Evolutionary conservation across 1,284 basidiomycete genomes (phyloP), one percentile per base, ranked within the genome.

Genomic region (Neolentinus lepideus): DNA sequence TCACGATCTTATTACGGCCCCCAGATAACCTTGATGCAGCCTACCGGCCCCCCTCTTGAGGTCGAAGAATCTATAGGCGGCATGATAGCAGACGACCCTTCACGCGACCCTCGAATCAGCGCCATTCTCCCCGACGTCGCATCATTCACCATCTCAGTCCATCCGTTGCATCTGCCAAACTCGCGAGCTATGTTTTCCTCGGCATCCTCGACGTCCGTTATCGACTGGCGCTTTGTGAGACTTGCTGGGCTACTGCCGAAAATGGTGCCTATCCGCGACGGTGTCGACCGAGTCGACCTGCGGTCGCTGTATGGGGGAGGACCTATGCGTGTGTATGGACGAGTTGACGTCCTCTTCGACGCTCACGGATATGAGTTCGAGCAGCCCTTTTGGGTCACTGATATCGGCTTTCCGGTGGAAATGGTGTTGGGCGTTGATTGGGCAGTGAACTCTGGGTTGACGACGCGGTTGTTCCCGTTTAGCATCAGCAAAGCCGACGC

Each of bases 321-420:
- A 3, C 27, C 12, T 21, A 52, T 48, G 26, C 24, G 51, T 11
- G 57, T 60, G 19, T 56, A 45, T 27, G 59, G 57, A 14, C 38
- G 52, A 22, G 59, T 58, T 6, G 47, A 43, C 24, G 38, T 58
- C 14, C 21, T 50, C 26, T 60, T 60, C 45, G 56, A 59, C 43
- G 55, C 54, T 21, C 29, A 48, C n/a, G 59, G 59, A 14, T 58
- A 50, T 33, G 57, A 60, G 57, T 60, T 58, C 45, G 26, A 45
- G 8, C 25, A 54, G 36, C 52, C 8, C 21, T 60, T 48, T 38
- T 60, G 59, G 59, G 59, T 60, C 33, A 26, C 52, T 4, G 27
- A 58, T 33, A 21, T 60, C 12, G 52, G 46, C 24, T 21, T 54
- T 25, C 57, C 57, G 6, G 19, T 59, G 25, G 57, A 59, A 8